These are phyloP conservation scores for Neofusicoccum cordaticola DNA, from an alignment of 2,329 filamentous ascomycete species.

Conservation along the genomic window DNA sequence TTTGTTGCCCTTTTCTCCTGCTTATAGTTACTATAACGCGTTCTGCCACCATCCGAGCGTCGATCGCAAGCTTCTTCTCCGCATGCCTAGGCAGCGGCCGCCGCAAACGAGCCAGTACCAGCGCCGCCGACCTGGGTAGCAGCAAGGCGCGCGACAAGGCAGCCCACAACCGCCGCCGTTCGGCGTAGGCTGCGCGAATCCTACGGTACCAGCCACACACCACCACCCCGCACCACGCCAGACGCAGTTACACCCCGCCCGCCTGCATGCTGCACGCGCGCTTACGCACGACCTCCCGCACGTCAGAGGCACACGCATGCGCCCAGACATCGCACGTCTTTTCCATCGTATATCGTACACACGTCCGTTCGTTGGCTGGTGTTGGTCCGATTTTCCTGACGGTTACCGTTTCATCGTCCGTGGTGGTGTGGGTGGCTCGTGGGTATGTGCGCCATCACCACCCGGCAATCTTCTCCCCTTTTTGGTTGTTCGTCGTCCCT, in stretches of 20 bases:
- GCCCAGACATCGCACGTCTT: background rate
- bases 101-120: constrained; percentile 4
- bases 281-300: background rate
- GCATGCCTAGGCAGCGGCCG: constrained; percentile 10
- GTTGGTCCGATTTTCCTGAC: background rate
- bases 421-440: background rate
- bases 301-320: background rate
- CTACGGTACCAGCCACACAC: background rate
- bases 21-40: constrained; percentile 2
- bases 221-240: background rate
- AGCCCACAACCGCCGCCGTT: constrained; percentile 2
- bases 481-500: too few species aligned
- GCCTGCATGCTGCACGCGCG: background rate
- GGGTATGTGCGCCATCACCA: background rate
- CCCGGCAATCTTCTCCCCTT: background rate
- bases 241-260: background rate
- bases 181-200: background rate
- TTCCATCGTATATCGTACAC: background rate
- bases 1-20: background rate
- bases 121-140: background rate
- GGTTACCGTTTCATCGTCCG: background rate
- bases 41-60: constrained; percentile 12
- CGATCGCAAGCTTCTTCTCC: constrained; percentile 15
- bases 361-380: background rate
- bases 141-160: background rate